Conservation (phyloP, 495 filamentous ascomycete genomes). For the Cetradonia linearis region DNA sequence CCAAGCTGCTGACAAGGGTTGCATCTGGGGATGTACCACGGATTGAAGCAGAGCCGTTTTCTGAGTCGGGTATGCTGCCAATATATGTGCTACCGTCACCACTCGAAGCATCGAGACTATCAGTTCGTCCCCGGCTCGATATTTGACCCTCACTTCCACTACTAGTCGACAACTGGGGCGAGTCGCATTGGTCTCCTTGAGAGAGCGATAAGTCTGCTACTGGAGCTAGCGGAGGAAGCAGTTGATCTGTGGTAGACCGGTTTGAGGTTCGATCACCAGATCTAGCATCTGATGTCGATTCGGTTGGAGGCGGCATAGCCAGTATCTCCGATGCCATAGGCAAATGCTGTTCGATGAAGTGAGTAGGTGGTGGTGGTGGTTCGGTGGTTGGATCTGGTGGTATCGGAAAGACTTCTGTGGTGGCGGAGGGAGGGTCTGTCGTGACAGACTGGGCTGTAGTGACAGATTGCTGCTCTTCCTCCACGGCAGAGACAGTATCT, state of each 20-base stretch:
- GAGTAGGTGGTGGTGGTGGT: constrained; percentile 17
- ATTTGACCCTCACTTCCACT: neutral
- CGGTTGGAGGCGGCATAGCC: neutral
- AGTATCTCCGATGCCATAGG: constrained; percentile 5
- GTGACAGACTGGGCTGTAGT: constrained; percentile 1
- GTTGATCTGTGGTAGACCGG: constrained; percentile 21
- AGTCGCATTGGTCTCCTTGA: constrained; percentile 19
- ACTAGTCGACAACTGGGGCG: constrained; percentile 4
- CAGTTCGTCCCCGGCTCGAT: constrained; percentile 20
- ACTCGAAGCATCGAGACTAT: constrained; percentile 43
- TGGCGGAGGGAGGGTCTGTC: neutral
- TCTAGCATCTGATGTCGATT: neutral
- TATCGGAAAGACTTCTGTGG: neutral
- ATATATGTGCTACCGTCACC: constrained; percentile 65
- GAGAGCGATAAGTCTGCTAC: constrained; percentile 24
- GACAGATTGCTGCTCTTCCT: constrained; percentile 6
- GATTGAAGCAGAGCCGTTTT: constrained; percentile 75
- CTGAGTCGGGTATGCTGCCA: constrained; percentile 66
- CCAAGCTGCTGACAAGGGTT: constrained; percentile 25
- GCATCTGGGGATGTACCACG: constrained; percentile 79
- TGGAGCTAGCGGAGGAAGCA: constrained; percentile 28
- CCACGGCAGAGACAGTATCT: constrained; percentile 8
- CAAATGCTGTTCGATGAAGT: neutral
- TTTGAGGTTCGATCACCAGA: neutral
- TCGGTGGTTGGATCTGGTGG: constrained; percentile 13